phyloP scores from a whole-genome alignment of 371 early-diverging fungal species.

The Mortierella sp. region DNA sequence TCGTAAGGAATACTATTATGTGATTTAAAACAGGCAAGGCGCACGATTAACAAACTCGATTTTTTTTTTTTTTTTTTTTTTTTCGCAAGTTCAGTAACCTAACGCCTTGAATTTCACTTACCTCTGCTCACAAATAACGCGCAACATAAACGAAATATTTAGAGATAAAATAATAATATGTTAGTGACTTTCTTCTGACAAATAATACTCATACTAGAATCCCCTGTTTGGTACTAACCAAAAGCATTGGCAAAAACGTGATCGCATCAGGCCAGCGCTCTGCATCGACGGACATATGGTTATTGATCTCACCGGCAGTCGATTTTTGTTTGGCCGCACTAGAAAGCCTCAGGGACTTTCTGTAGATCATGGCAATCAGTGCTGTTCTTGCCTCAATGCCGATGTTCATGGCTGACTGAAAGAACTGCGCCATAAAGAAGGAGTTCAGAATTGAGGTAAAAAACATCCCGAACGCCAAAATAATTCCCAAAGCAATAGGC shows the following conservation, averaged over 20 bases:
- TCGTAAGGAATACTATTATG: slow-evolving; percentile 56
- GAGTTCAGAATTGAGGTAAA: slow-evolving; percentile 43
- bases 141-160: neutral
- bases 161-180: neutral
- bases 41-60: no score
- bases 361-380: slow-evolving; percentile 66
- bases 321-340: slow-evolving; percentile 62
- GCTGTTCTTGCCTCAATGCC: slow-evolving; percentile 64
- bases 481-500: slow-evolving; percentile 45
- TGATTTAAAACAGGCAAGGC: neutral
- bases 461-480: slow-evolving; percentile 57
- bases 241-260: slow-evolving; percentile 58
- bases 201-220: neutral
- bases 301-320: slow-evolving; percentile 81
- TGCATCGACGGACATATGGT: slow-evolving; percentile 87
- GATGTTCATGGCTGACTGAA: slow-evolving; percentile 36
- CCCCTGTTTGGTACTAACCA: slow-evolving; percentile 2
- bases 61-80: no score
- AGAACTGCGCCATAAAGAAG: slow-evolving; percentile 55
- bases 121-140: neutral
- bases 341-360: slow-evolving; percentile 69
- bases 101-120: neutral
- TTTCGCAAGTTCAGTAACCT: no score
- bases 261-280: slow-evolving; percentile 56
- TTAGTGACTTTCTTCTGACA: neutral